Conservation (phyloP, 345 rosid species). For the Eucalyptus decipiens region DNA sequence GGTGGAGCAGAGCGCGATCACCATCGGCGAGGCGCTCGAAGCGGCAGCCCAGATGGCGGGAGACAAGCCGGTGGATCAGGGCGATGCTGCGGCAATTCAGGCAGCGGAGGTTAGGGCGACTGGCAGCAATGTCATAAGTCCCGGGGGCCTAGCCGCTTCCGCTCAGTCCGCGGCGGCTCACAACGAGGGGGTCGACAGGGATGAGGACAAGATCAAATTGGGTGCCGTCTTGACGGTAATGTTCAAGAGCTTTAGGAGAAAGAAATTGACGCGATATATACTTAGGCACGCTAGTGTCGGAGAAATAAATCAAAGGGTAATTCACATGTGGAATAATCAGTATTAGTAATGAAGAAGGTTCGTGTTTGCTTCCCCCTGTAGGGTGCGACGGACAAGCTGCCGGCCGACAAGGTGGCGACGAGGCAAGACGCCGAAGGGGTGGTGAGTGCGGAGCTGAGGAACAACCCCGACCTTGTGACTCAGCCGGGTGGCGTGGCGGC, state of each 20-base stretch:
- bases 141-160: slow-evolving; percentile 49
- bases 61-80: slow-evolving; percentile 42
- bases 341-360: neutral
- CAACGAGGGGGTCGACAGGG: slow-evolving; percentile 20
- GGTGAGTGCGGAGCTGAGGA: slow-evolving; percentile 51
- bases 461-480: slow-evolving; percentile 25
- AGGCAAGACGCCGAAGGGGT: slow-evolving; percentile 66
- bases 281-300: too few species aligned
- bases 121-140: slow-evolving; percentile 22
- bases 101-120: slow-evolving; percentile 65
- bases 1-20: slow-evolving; percentile 20
- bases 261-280: neutral
- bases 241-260: neutral
- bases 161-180: slow-evolving; percentile 61
- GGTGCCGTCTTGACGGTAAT: slow-evolving; percentile 28
- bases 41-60: slow-evolving; percentile 28
- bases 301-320: neutral
- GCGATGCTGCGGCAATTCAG: slow-evolving; percentile 70
- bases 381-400: slow-evolving; percentile 43
- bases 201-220: slow-evolving; percentile 52
- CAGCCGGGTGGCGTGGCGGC: slow-evolving; percentile 62
- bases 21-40: slow-evolving; percentile 69
- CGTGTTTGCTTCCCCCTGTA: neutral
- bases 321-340: neutral
- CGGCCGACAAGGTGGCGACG: slow-evolving; percentile 50